Evolutionary conservation across 768 basidiomycete species (phyloP).

Genomic region (Panaeolus cyanescens): DNA sequence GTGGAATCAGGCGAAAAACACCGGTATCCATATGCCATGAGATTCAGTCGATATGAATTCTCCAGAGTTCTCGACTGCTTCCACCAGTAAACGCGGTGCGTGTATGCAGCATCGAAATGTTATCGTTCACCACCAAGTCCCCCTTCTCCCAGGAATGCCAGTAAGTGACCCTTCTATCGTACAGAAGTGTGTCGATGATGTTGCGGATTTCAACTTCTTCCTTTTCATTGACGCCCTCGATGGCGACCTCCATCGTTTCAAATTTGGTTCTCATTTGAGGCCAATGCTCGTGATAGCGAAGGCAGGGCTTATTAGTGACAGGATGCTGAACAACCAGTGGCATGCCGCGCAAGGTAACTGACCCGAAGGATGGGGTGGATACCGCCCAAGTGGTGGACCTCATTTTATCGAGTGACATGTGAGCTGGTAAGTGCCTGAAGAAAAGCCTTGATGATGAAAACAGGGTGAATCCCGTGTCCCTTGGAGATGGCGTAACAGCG

Average conservation of each 20-base stretch:
- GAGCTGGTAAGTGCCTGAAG: background rate
- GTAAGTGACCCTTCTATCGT: background rate
- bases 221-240: background rate
- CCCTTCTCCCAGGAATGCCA: background rate
- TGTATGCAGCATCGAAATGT: background rate
- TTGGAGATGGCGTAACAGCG: background rate
- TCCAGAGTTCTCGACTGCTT: background rate
- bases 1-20: background rate
- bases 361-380: background rate
- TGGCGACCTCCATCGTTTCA: background rate
- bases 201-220: background rate
- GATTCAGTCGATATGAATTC: background rate
- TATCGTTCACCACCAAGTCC: background rate
- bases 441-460: background rate
- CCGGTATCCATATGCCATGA: background rate
- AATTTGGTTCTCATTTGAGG: background rate
- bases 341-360: background rate
- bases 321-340: background rate
- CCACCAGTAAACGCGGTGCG: background rate
- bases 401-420: background rate
- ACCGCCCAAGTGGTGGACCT: background rate
- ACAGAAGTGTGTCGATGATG: background rate
- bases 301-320: background rate
- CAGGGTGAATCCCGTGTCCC: background rate
- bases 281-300: background rate